A percentile compares a stretch with the other conserved stretches of the same genome.
Evolutionary conservation across 2,329 filamentous ascomycete species (phyloP).

Genomic region (Podosphaera xanthii): DNA sequence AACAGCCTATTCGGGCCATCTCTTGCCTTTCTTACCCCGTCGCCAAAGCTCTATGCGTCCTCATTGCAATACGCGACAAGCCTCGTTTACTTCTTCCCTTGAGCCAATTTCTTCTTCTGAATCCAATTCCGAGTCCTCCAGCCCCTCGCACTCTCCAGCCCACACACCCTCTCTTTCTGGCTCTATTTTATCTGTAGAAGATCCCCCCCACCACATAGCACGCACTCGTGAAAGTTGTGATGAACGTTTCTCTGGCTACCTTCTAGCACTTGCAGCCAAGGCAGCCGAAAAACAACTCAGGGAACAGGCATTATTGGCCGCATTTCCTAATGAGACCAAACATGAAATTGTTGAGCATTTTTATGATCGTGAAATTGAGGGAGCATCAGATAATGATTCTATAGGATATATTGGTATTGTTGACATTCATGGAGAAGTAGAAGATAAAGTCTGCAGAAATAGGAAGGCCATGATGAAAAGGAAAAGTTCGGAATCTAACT

Average conservation of each 20-base stretch:
- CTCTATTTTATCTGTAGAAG: conserved; percentile 15
- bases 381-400: conserved; percentile 15
- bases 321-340: conserved; percentile 44
- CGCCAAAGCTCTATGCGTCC: conserved; percentile 20
- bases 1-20: conserved; percentile 11
- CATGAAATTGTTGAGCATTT: conserved; percentile 17
- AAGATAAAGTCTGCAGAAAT: conserved; percentile 5
- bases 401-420: conserved; percentile 14
- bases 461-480: conserved; percentile 4
- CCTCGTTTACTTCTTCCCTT: conserved; percentile 21
- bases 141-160: conserved; percentile 16
- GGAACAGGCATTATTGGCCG: conserved; percentile 45
- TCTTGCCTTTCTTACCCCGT: conserved; percentile 18
- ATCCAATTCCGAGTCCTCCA: conserved; percentile 14
- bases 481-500: conserved; percentile 15
- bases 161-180: conserved; percentile 14
- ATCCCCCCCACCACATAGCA: conserved; percentile 19
- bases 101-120: conserved; percentile 16
- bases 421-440: conserved; percentile 5
- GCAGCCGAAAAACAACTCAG: conserved; percentile 61
- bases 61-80: conserved; percentile 19
- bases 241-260: conserved; percentile 50
- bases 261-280: conserved; percentile 58
- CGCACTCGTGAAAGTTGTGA: conserved; percentile 47
- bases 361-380: conserved; percentile 16